Percentiles rank a stretch among this genome's conserved stretches.
These are phyloP conservation scores for Fusarium sp. DNA, from an alignment of 2,329 filamentous ascomycete species.

Conservation along the genomic window DNA sequence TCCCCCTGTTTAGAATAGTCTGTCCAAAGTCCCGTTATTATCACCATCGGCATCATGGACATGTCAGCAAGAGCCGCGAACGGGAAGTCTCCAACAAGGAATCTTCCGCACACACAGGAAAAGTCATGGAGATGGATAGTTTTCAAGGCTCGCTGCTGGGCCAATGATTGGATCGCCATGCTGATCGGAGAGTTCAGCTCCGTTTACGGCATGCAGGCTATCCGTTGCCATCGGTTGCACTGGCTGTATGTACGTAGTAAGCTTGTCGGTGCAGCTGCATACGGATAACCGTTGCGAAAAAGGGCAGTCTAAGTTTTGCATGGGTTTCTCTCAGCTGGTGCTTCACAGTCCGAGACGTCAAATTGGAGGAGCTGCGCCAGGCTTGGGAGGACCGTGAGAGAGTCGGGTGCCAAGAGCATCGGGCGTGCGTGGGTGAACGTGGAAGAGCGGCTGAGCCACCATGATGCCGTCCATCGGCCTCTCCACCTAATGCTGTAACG, in stretches of 20 bases:
- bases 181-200: constrained; percentile 31
- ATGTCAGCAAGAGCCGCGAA: not conserved
- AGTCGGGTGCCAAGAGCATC: constrained; percentile 1
- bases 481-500: constrained; percentile 26
- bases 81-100: constrained; percentile 28
- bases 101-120: constrained; percentile 7
- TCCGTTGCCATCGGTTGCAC: not conserved
- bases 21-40: not conserved
- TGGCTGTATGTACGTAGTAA: not conserved
- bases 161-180: constrained; percentile 43
- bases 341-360: constrained; percentile 27
- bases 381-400: constrained; percentile 28
- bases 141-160: constrained; percentile 24
- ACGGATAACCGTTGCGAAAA: not conserved
- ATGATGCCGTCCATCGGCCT: not conserved
- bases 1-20: not conserved
- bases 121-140: no score
- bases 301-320: constrained; percentile 1
- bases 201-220: constrained; percentile 7
- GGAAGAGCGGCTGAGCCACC: constrained; percentile 33
- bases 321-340: constrained; percentile 23
- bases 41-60: not conserved
- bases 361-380: constrained; percentile 39
- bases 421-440: constrained; percentile 1
- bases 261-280: not conserved